Conservation (phyloP, 2,329 filamentous ascomycete species). For the Septoria petroselini region DNA sequence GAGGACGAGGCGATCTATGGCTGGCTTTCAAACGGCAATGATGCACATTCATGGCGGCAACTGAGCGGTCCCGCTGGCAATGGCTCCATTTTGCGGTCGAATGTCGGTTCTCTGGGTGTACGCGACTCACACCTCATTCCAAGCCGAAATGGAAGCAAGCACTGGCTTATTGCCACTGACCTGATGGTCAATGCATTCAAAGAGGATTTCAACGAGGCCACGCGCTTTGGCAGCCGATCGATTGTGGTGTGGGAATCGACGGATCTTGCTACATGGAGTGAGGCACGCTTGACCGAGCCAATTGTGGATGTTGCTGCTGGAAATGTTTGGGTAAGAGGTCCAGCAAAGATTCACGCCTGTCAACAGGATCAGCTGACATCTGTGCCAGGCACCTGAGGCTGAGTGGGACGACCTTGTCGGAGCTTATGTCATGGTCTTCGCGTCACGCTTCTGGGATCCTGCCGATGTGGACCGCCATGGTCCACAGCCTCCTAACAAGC, state of each 20-base stretch:
- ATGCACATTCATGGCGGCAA: slow-evolving; percentile 19
- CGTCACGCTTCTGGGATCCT: slow-evolving; percentile 19
- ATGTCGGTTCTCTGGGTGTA: slow-evolving; percentile 21
- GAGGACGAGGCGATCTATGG: slow-evolving; percentile 31
- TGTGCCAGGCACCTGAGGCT: slow-evolving; percentile 17
- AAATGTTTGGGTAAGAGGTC: slow-evolving; percentile 15
- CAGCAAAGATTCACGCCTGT: not conserved
- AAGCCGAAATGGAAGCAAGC: slow-evolving; percentile 18
- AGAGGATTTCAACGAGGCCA: slow-evolving; percentile 27
- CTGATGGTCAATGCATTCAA: slow-evolving; percentile 29
- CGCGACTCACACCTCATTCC: slow-evolving; percentile 21
- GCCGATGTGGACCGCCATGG: slow-evolving; percentile 15
- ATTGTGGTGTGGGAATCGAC: slow-evolving; percentile 24
- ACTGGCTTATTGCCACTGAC: slow-evolving; percentile 25
- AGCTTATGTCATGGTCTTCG: slow-evolving; percentile 20
- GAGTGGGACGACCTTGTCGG: slow-evolving; percentile 18
- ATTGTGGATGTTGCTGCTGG: slow-evolving; percentile 19
- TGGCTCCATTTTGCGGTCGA: slow-evolving; percentile 18
- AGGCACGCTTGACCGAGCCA: slow-evolving; percentile 9
- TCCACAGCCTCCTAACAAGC: slow-evolving; percentile 18
- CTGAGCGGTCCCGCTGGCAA: slow-evolving; percentile 13
- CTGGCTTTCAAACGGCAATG: slow-evolving; percentile 22
- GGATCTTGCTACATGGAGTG: slow-evolving; percentile 17
- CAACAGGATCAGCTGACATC: not conserved
- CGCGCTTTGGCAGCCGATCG: slow-evolving; percentile 26